Conservation (phyloP, 352 stramenopile genomes). For the Pythium rhizo-oryzae region DNA sequence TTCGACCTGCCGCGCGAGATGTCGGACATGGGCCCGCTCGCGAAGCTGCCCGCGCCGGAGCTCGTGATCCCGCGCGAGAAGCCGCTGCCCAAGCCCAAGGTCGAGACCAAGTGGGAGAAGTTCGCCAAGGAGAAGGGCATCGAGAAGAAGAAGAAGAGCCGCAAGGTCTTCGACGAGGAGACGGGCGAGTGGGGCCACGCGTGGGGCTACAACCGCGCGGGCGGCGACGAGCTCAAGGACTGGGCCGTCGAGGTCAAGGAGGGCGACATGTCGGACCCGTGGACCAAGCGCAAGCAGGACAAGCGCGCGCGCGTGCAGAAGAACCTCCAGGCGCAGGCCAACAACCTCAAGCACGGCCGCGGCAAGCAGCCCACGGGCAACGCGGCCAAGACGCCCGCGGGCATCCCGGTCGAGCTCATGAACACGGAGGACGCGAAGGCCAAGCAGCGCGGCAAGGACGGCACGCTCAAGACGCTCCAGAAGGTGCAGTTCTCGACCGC, state of each 20-base stretch:
- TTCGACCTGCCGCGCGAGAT: constrained; percentile 92
- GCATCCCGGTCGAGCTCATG: constrained; percentile 92
- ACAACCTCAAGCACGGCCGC: constrained; percentile 73
- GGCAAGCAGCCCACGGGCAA: constrained; percentile 55
- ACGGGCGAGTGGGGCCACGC: constrained; percentile 93
- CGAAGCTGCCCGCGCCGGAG: constrained; percentile 65
- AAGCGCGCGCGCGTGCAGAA: constrained; percentile 93
- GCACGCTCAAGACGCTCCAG: constrained; percentile 84
- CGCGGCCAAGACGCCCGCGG: constrained; percentile 56
- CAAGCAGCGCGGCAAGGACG: constrained; percentile 90
- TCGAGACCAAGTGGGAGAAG: constrained; percentile 99
- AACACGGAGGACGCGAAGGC: constrained; percentile 65
- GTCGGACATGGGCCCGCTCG: constrained; percentile 93
- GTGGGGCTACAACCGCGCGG: constrained; percentile 91
- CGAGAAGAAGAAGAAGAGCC: constrained; percentile 95
- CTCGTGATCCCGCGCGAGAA: constrained; percentile 88
- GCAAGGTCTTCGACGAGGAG: constrained; percentile 97
- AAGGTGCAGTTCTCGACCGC: constrained; percentile 94
- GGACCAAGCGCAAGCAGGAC: constrained; percentile 92
- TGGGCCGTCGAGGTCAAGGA: constrained; percentile 95
- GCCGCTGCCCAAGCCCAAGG: constrained; percentile 91
- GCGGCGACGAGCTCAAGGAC: constrained; percentile 90
- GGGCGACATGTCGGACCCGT: constrained; percentile 94
- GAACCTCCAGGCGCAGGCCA: constrained; percentile 88
- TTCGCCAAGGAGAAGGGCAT: constrained; percentile 99